These are phyloP conservation scores for Paramecium caudatum DNA, from an alignment of 73 alveolate species.

Conservation along the genomic window DNA sequence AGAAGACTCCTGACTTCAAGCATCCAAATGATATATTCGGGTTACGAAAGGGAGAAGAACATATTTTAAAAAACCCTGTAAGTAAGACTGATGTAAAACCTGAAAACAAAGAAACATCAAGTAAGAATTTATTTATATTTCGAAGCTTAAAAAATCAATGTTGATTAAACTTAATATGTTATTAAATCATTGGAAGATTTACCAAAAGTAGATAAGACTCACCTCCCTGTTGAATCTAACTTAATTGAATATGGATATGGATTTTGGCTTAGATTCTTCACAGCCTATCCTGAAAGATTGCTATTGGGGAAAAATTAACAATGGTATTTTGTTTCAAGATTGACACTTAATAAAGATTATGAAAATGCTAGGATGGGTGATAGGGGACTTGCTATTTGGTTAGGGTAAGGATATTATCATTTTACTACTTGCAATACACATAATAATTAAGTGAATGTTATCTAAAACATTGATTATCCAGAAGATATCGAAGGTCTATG, in stretches of 20 bases:
- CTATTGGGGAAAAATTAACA: slow-evolving; percentile 10
- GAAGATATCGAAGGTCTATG: slow-evolving; percentile 72
- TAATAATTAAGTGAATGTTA: slow-evolving; percentile 28
- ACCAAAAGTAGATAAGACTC: slow-evolving; percentile 10
- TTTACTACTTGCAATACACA: slow-evolving; percentile 20
- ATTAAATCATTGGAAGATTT: not conserved
- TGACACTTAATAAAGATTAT: slow-evolving; percentile 20
- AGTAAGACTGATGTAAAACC: not conserved
- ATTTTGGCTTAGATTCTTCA: slow-evolving; percentile 53
- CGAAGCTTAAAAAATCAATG: too few relatives aligned
- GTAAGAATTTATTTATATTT: too few relatives aligned
- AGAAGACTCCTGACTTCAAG: slow-evolving; percentile 40
- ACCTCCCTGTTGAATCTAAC: not conserved
- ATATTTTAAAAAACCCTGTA: not conserved
- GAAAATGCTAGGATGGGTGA: slow-evolving; percentile 58
- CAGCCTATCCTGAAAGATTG: slow-evolving; percentile 31
- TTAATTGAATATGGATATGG: slow-evolving; percentile 38
- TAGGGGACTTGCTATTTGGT: slow-evolving; percentile 40
- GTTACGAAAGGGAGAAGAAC: not conserved
- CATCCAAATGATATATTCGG: slow-evolving; percentile 26
- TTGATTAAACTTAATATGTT: too few relatives aligned
- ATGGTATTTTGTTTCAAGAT: slow-evolving; percentile 65
- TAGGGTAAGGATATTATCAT: slow-evolving; percentile 66
- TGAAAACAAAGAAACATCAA: too few relatives aligned
- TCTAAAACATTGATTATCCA: slow-evolving; percentile 49